These are phyloP conservation scores for Pochonia chlamydosporia DNA, from an alignment of 2,329 filamentous ascomycete species.

Conservation along the genomic window DNA sequence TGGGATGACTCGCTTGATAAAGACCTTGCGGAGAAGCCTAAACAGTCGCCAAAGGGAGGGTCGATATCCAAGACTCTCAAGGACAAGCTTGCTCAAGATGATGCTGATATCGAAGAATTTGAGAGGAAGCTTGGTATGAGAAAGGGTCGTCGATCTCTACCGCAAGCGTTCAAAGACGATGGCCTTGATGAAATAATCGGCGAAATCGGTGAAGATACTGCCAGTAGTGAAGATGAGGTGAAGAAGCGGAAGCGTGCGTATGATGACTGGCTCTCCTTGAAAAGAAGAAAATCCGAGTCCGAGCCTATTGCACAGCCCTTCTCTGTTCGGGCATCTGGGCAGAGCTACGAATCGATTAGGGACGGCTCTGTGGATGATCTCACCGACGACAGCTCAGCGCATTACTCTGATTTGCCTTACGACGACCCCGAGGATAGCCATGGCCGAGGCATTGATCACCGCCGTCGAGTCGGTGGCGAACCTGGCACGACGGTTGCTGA, in stretches of 20 bases:
- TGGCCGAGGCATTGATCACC: too few relatives aligned
- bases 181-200: constrained; percentile 75
- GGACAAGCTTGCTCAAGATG: constrained; percentile 69
- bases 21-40: constrained; percentile 19
- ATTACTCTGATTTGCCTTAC: too few relatives aligned
- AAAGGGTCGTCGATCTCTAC: constrained; percentile 67
- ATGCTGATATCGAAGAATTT: constrained; percentile 79
- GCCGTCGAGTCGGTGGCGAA: too few relatives aligned
- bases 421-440: too few relatives aligned
- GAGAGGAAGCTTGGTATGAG: constrained; percentile 83
- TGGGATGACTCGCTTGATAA: constrained; percentile 7
- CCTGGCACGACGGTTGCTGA: too few relatives aligned
- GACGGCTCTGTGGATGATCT: neutral
- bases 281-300: constrained; percentile 30
- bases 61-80: constrained; percentile 15
- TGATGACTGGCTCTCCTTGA: constrained; percentile 55
- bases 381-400: too few relatives aligned
- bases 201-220: constrained; percentile 45
- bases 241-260: constrained; percentile 55
- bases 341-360: neutral
- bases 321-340: constrained; percentile 13
- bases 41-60: constrained; percentile 20
- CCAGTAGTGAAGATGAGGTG: constrained; percentile 49
- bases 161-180: constrained; percentile 72
- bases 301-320: constrained; percentile 5